Conservation (phyloP, 257 asterid genomes). For the Asclepias syriaca region DNA sequence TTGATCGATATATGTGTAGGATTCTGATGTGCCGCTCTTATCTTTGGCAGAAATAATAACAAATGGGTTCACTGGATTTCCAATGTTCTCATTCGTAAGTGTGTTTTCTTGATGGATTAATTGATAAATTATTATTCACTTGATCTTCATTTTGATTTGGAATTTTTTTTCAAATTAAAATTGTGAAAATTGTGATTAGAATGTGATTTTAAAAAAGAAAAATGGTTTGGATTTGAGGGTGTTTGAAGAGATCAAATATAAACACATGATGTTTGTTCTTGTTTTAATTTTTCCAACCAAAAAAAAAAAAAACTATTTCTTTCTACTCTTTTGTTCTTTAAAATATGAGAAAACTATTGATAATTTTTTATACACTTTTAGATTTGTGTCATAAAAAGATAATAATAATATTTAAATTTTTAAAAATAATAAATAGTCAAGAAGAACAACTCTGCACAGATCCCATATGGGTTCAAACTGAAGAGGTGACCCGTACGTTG, state of each 20-base stretch:
- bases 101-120: slow-evolving; percentile 34
- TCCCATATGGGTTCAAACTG: too few relatives aligned
- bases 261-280: background rate
- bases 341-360: too few relatives aligned
- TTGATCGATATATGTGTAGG: slow-evolving; percentile 27
- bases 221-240: slow-evolving; percentile 12
- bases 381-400: too few relatives aligned
- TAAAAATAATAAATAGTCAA: too few relatives aligned
- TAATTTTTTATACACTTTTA: too few relatives aligned
- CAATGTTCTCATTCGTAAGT: background rate
- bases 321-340: too few relatives aligned
- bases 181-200: slow-evolving; percentile 16
- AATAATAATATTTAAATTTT: too few relatives aligned
- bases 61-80: background rate
- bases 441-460: too few relatives aligned
- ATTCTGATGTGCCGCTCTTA: slow-evolving; percentile 29
- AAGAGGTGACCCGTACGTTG: slow-evolving; percentile 1
- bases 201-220: slow-evolving; percentile 29
- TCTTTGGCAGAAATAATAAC: slow-evolving; percentile 16
- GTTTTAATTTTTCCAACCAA: background rate
- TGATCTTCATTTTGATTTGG: slow-evolving; percentile 10
- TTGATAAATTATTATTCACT: background rate
- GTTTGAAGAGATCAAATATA: slow-evolving; percentile 10
- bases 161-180: slow-evolving; percentile 15
- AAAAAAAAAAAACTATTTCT: too few relatives aligned